Base-by-base conservation (phyloP, 2,329 filamentous ascomycete genomes). In the Aspergillus fischeri region DNA sequence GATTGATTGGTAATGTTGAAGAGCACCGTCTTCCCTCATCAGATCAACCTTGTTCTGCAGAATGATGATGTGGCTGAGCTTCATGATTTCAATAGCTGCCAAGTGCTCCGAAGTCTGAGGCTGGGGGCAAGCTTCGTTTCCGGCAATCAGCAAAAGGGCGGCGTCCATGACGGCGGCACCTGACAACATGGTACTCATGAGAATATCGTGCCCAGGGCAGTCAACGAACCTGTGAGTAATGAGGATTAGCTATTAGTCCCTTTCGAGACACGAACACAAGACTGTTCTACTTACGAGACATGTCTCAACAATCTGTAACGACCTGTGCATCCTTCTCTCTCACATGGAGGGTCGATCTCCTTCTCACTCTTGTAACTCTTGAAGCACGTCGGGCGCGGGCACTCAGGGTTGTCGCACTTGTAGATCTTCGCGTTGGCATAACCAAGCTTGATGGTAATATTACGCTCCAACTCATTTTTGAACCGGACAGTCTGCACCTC, bases 141-240 rank as follows among this genome's bases (percentile, higher is more conserved):
- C 94, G 61, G 94, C 94, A 74, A 99, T 97, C 54, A 99, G 84
- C 55, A 99, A 86, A 59, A 99, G 85, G 20, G 94, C 94, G 64
- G 94, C 94, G 78, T 99, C 94, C 94, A 99, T 99, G 84, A 99
- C 94, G 63, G 94, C 94, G 69, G 94, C 94, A 72, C 94, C 94
- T 73, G 94, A 99, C 83, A 99, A 88, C 94, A 99, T 99, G 70
- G 94, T 99, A 80, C 93, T 97, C 94, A 99, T 99, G 76, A 99
- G 92, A 92, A 99, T 99, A 80, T 99, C 94, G 90, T 99, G 94
- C 78, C 94, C 94, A 56, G 94, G 94, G 83, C 94, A 97, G 78
- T 97, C 94, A 67, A 97, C 94, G 75, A 97, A 99, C 17, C 91
- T 93, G 65, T 60, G 35, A 60, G 27, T 9, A 54, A 20, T 44